phyloP scores from a whole-genome alignment of 345 rosid genomes.

The Erodium maritimum region DNA sequence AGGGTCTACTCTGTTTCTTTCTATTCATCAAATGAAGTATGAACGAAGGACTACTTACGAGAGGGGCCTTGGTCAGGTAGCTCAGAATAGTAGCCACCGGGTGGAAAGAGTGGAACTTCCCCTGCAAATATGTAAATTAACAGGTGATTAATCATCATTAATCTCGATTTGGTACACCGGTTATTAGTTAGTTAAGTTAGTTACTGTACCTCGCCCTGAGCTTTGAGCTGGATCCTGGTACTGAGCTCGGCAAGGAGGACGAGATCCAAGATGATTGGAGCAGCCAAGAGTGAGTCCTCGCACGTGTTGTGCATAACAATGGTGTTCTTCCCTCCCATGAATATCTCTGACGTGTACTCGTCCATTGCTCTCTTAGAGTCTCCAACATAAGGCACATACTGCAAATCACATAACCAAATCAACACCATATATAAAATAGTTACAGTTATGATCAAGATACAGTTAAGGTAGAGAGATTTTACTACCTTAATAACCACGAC shows the following conservation, averaged over 20 bases:
- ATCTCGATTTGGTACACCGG: too few species aligned
- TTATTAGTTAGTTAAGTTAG: too few species aligned
- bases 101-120: constrained; percentile 91
- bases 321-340: constrained; percentile 93
- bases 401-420: too few species aligned
- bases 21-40: too few species aligned
- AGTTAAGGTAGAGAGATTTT: neutral
- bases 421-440: too few species aligned
- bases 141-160: neutral
- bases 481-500: constrained; percentile 95
- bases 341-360: constrained; percentile 95
- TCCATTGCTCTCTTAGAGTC: constrained; percentile 99
- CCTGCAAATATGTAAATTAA: constrained; percentile 27
- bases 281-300: constrained; percentile 95
- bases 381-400: constrained; percentile 95
- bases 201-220: constrained; percentile 59
- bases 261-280: constrained; percentile 88
- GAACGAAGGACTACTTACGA: constrained; percentile 33
- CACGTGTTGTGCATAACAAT: constrained; percentile 92
- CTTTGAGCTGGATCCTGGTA: constrained; percentile 72
- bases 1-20: too few species aligned
- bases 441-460: too few species aligned
- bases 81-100: constrained; percentile 97
- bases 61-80: constrained; percentile 96
- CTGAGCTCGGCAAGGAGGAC: constrained; percentile 95